Base-by-base conservation (phyloP, 176 grass and related monocot species). In the Ensete glaucum region DNA sequence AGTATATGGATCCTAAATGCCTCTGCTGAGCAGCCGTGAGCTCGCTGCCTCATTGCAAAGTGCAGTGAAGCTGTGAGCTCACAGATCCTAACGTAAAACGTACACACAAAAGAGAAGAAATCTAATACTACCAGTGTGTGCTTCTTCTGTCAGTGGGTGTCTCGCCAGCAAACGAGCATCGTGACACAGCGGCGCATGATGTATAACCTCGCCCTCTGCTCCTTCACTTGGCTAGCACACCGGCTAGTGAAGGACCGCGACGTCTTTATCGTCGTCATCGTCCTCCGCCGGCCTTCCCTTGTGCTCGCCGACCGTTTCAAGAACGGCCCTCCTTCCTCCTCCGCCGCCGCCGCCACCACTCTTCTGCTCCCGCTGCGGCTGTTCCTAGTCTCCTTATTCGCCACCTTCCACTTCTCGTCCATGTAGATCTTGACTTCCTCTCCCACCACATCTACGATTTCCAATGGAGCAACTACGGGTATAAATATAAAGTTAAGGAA, bases 151-250 rank as follows among this genome's bases (percentile, higher is more conserved):
- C 72, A 74, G 1, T 52, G 24, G 22, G 4, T 72, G 74, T 89
- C 78, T 8, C 80, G 73, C 87, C 87, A 83, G 82, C 87, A 89
- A 16, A 73, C 75, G 7, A 86, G 87, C 87, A 89, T 89, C 68
- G 83, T 29, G 70, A 89, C 81, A 74, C 87, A 89, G 55, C 87
- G 87, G 73, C 87, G 83, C 69, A 79, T 67, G 81, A 89, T 85
- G 83, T 89, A 89, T 62, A 89, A 77, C 77, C 83, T 62, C 12
- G 73, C 83, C n/a, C 87, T 72, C 66, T 85, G 76, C 80, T 89
- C 83, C 83, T 62, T 79, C 48, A 85, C 77, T 55, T 81, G 65
- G 48, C 48, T 8, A 20, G 78, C 74, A 52, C 84, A 89, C 68
- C 87, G 78, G 2, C 83, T 67, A 50, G 57, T 27, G 74, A 89